A percentile compares a stretch with the other conserved stretches of the same genome.
Conservation (phyloP, 176 grass and related monocot genomes). For the Poa pratensis region DNA sequence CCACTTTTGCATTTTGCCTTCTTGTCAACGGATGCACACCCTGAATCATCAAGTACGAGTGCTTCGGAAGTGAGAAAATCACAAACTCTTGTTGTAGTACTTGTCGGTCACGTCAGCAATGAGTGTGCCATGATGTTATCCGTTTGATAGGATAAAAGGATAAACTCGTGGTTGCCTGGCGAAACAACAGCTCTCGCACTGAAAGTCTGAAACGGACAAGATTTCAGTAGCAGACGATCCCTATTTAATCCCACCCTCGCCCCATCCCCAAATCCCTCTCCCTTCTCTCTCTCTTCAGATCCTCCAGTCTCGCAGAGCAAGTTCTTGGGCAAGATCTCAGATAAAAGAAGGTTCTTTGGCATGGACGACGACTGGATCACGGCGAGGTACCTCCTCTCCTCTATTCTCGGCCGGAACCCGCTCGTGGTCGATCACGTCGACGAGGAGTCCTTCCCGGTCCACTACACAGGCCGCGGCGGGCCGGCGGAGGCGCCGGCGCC, state of each 20-base stretch:
- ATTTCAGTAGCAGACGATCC: background rate
- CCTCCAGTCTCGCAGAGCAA: background rate
- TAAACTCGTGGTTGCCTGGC: background rate
- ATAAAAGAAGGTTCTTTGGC: no score
- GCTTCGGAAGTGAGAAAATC: background rate
- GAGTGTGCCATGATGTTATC: conserved; percentile 14
- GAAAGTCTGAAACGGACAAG: no score
- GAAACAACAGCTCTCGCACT: background rate
- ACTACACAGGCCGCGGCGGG: background rate
- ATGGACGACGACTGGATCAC: conserved; percentile 65
- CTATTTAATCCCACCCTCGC: background rate
- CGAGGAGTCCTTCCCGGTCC: conserved; percentile 61
- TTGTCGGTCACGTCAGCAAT: background rate
- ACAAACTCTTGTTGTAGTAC: background rate
- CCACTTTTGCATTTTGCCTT: background rate
- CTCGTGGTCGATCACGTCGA: conserved; percentile 56
- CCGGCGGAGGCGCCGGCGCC: background rate
- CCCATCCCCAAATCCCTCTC: background rate
- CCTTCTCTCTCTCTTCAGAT: background rate
- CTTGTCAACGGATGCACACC: background rate
- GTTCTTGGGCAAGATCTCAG: background rate
- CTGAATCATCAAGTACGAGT: background rate
- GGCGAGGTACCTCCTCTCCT: conserved; percentile 59
- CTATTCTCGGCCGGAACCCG: conserved; percentile 39
- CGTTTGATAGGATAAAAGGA: conserved; percentile 9